phyloP scores from a whole-genome alignment of 2,329 filamentous ascomycete species.

The Didymosphaeria variabile region DNA sequence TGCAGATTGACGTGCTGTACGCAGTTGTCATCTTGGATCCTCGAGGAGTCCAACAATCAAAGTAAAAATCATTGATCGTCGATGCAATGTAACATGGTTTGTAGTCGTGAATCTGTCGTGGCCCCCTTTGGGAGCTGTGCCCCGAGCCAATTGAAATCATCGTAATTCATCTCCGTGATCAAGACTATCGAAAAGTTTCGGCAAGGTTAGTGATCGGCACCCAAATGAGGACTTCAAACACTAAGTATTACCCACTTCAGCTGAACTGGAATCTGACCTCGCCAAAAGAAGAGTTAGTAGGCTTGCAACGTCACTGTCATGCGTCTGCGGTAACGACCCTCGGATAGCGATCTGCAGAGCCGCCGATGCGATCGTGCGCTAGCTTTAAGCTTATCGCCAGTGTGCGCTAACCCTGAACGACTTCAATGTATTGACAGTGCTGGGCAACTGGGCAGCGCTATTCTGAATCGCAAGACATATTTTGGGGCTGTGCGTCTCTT shows the following conservation, averaged over 20 bases:
- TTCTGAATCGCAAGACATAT: too few relatives aligned
- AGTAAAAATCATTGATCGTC: neutral
- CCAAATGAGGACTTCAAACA: neutral
- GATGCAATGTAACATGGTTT: neutral
- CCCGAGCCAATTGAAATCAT: neutral
- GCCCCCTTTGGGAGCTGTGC: neutral
- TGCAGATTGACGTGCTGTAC: too few relatives aligned
- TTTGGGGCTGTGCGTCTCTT: too few relatives aligned
- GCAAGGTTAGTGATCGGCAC: neutral
- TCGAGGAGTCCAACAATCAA: neutral
- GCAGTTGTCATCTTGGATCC: neutral
- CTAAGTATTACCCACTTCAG: neutral
- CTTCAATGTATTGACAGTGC: neutral
- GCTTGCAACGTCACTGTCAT: conserved; percentile 1
- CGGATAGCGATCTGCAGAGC: neutral
- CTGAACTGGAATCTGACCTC: neutral
- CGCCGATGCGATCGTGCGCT: neutral
- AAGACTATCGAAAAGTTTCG: neutral
- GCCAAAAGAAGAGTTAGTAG: neutral
- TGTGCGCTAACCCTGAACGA: neutral
- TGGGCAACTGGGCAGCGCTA: too few relatives aligned
- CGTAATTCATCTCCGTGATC: neutral
- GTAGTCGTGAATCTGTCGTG: neutral
- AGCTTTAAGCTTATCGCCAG: neutral
- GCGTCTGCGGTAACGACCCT: neutral